Evolutionary conservation across 129 eudicot genomes (phyloP).

Genomic region (Helichrysum umbraculigerum): DNA sequence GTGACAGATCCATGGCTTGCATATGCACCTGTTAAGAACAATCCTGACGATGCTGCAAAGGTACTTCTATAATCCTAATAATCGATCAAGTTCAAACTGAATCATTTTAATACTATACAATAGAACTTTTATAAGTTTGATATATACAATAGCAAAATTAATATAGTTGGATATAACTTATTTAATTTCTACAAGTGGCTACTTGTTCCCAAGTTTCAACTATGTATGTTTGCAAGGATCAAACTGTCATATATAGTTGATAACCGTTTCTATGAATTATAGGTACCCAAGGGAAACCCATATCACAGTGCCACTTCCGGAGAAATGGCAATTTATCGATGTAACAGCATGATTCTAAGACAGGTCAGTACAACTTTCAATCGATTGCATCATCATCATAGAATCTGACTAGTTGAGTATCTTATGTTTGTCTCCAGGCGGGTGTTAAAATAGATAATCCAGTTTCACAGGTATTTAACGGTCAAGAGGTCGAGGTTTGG

Average conservation of each 20-base stretch:
- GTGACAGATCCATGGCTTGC: conserved; percentile 96
- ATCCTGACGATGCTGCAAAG: conserved; percentile 99
- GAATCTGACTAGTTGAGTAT: not conserved
- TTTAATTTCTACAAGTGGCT: not conserved
- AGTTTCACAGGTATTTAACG: conserved; percentile 57
- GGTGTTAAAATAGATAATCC: conserved; percentile 87
- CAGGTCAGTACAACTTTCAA: conserved; percentile 45
- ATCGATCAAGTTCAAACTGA: not conserved
- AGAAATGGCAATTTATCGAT: conserved; percentile 85
- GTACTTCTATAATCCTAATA: conserved; percentile 30
- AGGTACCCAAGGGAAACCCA: conserved; percentile 98
- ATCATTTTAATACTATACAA: not conserved
- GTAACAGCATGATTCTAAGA: conserved; percentile 74
- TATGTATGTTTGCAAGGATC: not conserved
- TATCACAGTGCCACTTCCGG: conserved; percentile 99
- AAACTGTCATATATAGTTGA: not conserved
- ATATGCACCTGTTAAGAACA: conserved; percentile 99
- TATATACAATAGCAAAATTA: no score
- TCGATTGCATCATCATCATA: not conserved
- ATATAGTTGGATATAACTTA: no score
- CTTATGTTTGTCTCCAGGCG: conserved; percentile 52
- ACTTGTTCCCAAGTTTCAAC: not conserved
- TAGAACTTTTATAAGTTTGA: not conserved
- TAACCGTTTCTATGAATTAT: not conserved
- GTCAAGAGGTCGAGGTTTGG: conserved; percentile 97